Evolutionary conservation across 345 rosid genomes (phyloP).

Genomic region (Xanthoceras sorbifolium): DNA sequence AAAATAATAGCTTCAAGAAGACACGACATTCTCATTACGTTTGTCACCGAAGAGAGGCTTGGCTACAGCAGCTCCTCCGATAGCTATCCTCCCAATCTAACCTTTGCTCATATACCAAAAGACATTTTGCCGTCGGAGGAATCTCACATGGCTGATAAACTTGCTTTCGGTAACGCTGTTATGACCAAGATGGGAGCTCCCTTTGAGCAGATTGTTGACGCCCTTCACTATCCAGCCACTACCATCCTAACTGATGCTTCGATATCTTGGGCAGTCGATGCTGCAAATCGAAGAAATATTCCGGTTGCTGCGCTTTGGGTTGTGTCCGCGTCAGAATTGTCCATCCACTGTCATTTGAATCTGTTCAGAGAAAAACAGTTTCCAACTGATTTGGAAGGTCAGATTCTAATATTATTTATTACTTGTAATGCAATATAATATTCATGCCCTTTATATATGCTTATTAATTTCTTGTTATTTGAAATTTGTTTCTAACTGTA

Average conservation of each 20-base stretch:
- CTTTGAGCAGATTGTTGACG: conserved; percentile 30
- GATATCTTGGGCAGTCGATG: conserved; percentile 36
- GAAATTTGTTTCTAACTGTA: too few relatives aligned
- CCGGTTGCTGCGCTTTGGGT: conserved; percentile 59
- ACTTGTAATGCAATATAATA: too few relatives aligned
- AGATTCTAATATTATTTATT: too few relatives aligned
- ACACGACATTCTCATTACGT: not conserved
- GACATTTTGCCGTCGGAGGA: conserved; percentile 29
- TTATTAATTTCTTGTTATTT: too few relatives aligned
- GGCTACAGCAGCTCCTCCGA: not conserved
- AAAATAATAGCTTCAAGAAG: not conserved
- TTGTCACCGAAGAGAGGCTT: conserved; percentile 15
- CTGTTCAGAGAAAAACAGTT: conserved; percentile 30
- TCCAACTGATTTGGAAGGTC: conserved; percentile 35
- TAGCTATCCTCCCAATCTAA: not conserved
- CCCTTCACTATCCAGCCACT: conserved; percentile 24
- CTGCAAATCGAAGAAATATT: conserved; percentile 41
- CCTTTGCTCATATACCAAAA: conserved; percentile 27
- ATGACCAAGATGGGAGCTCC: conserved; percentile 33
- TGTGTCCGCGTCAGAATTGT: conserved; percentile 37
- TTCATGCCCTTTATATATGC: too few relatives aligned
- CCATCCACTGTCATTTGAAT: conserved; percentile 27
- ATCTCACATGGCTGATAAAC: conserved; percentile 20
- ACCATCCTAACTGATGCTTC: conserved; percentile 38
- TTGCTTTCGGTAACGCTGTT: conserved; percentile 19